These are phyloP conservation scores for Chlamydomonas sphaeroides DNA, from an alignment of 139 green algal species.

Conservation along the genomic window DNA sequence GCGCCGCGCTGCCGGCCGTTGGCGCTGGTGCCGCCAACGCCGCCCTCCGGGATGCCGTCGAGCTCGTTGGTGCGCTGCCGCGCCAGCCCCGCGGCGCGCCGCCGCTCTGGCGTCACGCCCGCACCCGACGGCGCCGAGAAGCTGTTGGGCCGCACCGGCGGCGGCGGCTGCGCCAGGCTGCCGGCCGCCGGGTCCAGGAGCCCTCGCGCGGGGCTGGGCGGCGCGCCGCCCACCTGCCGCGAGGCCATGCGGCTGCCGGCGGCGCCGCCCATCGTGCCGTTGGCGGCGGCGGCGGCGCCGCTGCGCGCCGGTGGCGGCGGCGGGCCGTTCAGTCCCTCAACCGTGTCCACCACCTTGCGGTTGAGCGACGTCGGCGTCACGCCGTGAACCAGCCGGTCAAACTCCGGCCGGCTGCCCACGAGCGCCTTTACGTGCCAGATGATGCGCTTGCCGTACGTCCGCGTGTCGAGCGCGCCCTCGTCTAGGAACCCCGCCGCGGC, in stretches of 20 bases:
- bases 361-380: slow-evolving; percentile 45
- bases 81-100: neutral
- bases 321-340: slow-evolving; percentile 60
- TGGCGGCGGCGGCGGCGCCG: slow-evolving; percentile 2
- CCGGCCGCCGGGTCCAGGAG: slow-evolving; percentile 1
- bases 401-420: slow-evolving; percentile 41
- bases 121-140: slow-evolving; percentile 10
- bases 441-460: slow-evolving; percentile 82
- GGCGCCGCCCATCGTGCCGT: neutral
- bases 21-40: slow-evolving; percentile 13
- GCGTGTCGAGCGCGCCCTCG: slow-evolving; percentile 72
- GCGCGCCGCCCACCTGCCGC: slow-evolving; percentile 10
- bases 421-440: slow-evolving; percentile 64
- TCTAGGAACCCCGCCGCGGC: slow-evolving; percentile 72
- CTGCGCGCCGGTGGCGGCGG: slow-evolving; percentile 46
- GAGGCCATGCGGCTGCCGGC: slow-evolving; percentile 6
- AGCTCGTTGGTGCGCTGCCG: slow-evolving; percentile 29
- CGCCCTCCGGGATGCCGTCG: slow-evolving; percentile 15
- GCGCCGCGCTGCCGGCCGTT: slow-evolving; percentile 4
- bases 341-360: slow-evolving; percentile 56
- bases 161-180: slow-evolving; percentile 34
- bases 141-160: slow-evolving; percentile 27
- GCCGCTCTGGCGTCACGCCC: slow-evolving; percentile 13
- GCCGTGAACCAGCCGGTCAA: slow-evolving; percentile 50
- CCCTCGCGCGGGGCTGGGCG: neutral